phyloP scores from a whole-genome alignment of 108 stramenopile genomes.

The Nitzschia sp. region DNA sequence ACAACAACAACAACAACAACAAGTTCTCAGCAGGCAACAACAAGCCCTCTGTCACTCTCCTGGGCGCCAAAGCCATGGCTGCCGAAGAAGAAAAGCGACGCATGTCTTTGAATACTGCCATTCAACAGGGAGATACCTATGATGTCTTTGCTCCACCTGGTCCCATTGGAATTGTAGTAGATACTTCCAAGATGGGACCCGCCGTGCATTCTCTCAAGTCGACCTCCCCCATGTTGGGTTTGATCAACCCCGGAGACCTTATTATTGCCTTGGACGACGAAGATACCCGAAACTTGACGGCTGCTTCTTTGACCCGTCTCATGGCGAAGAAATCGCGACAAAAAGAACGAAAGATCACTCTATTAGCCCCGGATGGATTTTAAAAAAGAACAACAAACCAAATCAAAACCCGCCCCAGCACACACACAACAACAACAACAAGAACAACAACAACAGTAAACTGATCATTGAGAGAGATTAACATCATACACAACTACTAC shows the following conservation, averaged over 20 bases:
- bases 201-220: conserved; percentile 77
- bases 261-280: conserved; percentile 82
- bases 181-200: conserved; percentile 78
- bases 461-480: no score
- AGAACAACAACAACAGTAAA: no score
- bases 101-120: neutral
- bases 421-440: no score
- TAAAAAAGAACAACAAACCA: conserved; percentile 4
- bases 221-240: conserved; percentile 70
- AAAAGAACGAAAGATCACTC: conserved; percentile 72
- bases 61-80: conserved; percentile 4
- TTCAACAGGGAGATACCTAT: conserved; percentile 32
- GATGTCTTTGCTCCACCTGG: conserved; percentile 82
- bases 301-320: conserved; percentile 72
- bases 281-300: conserved; percentile 75
- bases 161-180: conserved; percentile 80
- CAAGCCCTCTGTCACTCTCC: neutral
- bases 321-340: conserved; percentile 77
- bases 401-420: no score
- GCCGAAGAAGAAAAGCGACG: conserved; percentile 5
- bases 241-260: conserved; percentile 77
- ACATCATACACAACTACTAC: no score
- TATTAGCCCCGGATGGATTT: conserved; percentile 32
- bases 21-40: neutral
- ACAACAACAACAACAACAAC: neutral